Evolutionary conservation across 2,329 filamentous ascomycete genomes (phyloP), one percentile per base, ranked within the genome.

Genomic region (Trichoderma arundinaceum): DNA sequence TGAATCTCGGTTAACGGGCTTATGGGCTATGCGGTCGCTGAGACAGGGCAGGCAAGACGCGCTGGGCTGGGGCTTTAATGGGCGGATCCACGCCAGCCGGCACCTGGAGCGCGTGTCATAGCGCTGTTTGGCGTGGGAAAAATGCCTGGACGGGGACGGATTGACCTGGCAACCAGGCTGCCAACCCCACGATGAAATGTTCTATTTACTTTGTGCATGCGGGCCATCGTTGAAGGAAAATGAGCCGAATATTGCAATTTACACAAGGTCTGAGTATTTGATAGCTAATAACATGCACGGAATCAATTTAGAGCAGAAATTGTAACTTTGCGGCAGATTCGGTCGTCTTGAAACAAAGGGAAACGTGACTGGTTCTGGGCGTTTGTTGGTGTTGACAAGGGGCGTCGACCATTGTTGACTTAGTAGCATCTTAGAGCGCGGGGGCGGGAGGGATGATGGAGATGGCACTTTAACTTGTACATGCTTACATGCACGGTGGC

Each of bases 41-140:
- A 35, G 35, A 39, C 44, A 43, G 35, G 43, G 28, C 22, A 59
- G 53, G 52, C 62, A 52, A 52, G 53, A 65, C 62, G 62, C 62
- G 62, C 43, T 49, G 54, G 17, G 2, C 43, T 22, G 56, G 59
- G 49, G 28, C 13, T 38, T 65, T 53, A 65, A 65, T 65, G 62
- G 62, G 62, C 17, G 61, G 61, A 43, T 48, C 61, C 51, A 56
- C 41, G 32, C 32, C 35, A 28, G 52, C 7, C 35, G 52, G 44
- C 19, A 35, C 62, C 62, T 59, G 62, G 17, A 59, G 62, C 52
- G 62, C 54, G 62, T 65, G 62, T 43, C 54, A 46, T 57, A 52
- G 62, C 62, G 62, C 44, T 43, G 43, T 57, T 57, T 65, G 62
- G 54, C 62, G 62, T 46, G 53, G 46, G 38, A 52, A 33, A 44